Evolutionary conservation across 2,329 filamentous ascomycete genomes (phyloP).

Genomic region (Teratosphaeria nubilosa): DNA sequence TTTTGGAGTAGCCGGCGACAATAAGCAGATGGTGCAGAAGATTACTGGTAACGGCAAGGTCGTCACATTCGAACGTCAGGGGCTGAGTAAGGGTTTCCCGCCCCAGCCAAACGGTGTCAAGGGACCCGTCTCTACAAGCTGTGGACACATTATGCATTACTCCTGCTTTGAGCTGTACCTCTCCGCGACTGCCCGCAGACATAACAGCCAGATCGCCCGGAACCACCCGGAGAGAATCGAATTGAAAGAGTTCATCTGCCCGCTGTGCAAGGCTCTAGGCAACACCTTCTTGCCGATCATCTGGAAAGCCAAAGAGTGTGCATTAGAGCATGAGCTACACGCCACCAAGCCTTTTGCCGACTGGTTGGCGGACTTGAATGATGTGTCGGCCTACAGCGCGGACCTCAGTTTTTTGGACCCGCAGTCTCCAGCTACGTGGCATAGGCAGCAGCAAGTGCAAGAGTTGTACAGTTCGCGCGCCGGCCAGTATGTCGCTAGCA

Average conservation of each 20-base stretch:
- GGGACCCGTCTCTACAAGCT: slow-evolving; percentile 80
- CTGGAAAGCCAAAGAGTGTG: slow-evolving; percentile 84
- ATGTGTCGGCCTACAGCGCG: slow-evolving; percentile 35
- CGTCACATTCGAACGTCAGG: slow-evolving; percentile 65
- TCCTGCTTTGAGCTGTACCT: slow-evolving; percentile 89
- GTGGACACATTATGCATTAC: slow-evolving; percentile 98
- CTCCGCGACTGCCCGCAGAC: slow-evolving; percentile 70
- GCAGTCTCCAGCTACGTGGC: slow-evolving; percentile 11
- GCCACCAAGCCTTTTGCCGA: slow-evolving; percentile 50
- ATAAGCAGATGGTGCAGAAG: slow-evolving; percentile 67
- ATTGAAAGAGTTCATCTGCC: slow-evolving; percentile 86
- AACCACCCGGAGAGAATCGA: slow-evolving; percentile 79
- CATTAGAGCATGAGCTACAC: slow-evolving; percentile 55
- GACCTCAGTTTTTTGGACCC: slow-evolving; percentile 41
- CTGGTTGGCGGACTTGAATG: slow-evolving; percentile 46
- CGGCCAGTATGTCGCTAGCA: slow-evolving; percentile 18
- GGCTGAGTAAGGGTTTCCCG: slow-evolving; percentile 82
- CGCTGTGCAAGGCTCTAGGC: slow-evolving; percentile 89
- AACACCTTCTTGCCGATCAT: slow-evolving; percentile 91
- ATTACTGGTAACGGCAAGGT: slow-evolving; percentile 61
- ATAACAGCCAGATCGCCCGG: slow-evolving; percentile 84
- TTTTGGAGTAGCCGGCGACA: slow-evolving; percentile 84
- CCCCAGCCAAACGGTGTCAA: slow-evolving; percentile 45
- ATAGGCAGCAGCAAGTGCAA: slow-evolving; percentile 22
- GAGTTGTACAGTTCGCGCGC: slow-evolving; percentile 15